These are phyloP conservation scores for Thalassiosira mediterranea DNA, from an alignment of 352 stramenopile genomes.

Conservation along the genomic window DNA sequence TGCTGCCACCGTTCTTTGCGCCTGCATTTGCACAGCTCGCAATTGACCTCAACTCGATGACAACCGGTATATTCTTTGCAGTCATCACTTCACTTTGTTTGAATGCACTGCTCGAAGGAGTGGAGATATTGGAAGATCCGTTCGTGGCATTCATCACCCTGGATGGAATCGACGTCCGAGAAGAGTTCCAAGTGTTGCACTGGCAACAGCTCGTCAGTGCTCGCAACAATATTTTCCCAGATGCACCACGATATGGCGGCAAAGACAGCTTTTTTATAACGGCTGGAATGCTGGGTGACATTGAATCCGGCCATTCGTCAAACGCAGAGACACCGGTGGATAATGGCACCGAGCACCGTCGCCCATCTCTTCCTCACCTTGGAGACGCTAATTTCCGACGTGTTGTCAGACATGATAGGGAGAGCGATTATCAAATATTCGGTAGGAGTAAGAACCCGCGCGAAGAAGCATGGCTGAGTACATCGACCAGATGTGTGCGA, in stretches of 20 bases:
- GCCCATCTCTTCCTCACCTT: conserved; percentile 29
- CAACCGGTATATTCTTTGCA: conserved; percentile 69
- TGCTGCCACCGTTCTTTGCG: conserved; percentile 74
- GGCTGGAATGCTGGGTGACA: conserved; percentile 8
- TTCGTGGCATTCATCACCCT: conserved; percentile 62
- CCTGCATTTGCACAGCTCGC: conserved; percentile 73
- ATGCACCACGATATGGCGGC: conserved; percentile 35
- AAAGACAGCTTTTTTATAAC: conserved; percentile 26
- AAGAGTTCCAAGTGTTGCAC: conserved; percentile 69
- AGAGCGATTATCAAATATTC: conserved; percentile 45
- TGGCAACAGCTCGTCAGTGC: conserved; percentile 58
- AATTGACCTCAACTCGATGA: conserved; percentile 58
- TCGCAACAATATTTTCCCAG: conserved; percentile 54
- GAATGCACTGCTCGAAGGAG: conserved; percentile 73
- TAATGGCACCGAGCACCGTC: conserved; percentile 30
- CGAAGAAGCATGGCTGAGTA: too few species aligned
- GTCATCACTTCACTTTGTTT: conserved; percentile 70
- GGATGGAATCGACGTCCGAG: conserved; percentile 65
- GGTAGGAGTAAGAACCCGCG: background rate
- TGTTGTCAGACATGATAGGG: conserved; percentile 23
- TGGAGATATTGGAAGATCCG: conserved; percentile 78
- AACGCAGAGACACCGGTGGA: conserved; percentile 12
- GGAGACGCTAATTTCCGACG: conserved; percentile 35
- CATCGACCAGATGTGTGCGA: too few species aligned
- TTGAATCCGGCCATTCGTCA: background rate